phyloP scores from a whole-genome alignment of 1,139 yeast species.

The Blastobotrys serpentis region DNA sequence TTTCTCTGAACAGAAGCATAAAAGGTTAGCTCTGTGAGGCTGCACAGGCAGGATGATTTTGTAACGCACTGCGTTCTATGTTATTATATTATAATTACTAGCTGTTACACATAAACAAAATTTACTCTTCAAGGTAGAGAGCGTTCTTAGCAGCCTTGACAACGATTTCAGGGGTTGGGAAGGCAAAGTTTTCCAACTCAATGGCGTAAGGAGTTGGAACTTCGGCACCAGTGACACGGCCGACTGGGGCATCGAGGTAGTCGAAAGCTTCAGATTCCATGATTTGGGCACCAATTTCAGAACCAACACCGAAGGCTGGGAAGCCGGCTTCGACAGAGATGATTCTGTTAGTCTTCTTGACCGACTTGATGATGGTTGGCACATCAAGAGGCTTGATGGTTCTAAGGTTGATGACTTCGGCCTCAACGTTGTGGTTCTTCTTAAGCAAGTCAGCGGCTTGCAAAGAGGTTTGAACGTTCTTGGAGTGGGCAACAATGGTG shows the following conservation, averaged over 20 bases:
- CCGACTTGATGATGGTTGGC: constrained; percentile 78
- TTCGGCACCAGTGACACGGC: constrained; percentile 98
- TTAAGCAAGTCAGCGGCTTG: constrained; percentile 87
- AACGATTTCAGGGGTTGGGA: constrained; percentile 94
- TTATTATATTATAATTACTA: constrained; percentile 4
- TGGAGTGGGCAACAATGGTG: constrained; percentile 85
- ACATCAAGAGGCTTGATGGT: constrained; percentile 95
- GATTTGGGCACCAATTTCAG: constrained; percentile 95
- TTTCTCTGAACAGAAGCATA: neutral
- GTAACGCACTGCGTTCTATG: neutral
- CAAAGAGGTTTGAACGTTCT: constrained; percentile 82
- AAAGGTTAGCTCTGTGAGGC: too few relatives aligned
- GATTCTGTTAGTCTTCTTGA: constrained; percentile 95
- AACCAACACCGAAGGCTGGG: constrained; percentile 99
- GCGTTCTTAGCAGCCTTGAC: constrained; percentile 90
- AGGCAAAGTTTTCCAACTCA: constrained; percentile 95
- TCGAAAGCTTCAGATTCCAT: constrained; percentile 99
- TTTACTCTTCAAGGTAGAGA: constrained; percentile 57
- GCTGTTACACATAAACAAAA: constrained; percentile 2
- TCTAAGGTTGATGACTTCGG: constrained; percentile 94
- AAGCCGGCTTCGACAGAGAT: constrained; percentile 95
- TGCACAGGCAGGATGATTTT: too few relatives aligned
- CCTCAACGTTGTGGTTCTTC: constrained; percentile 81
- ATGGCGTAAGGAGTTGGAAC: constrained; percentile 98
- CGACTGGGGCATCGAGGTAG: constrained; percentile 97